phyloP scores from a whole-genome alignment of 176 grass and related monocot species.

The Lolium perenne region DNA sequence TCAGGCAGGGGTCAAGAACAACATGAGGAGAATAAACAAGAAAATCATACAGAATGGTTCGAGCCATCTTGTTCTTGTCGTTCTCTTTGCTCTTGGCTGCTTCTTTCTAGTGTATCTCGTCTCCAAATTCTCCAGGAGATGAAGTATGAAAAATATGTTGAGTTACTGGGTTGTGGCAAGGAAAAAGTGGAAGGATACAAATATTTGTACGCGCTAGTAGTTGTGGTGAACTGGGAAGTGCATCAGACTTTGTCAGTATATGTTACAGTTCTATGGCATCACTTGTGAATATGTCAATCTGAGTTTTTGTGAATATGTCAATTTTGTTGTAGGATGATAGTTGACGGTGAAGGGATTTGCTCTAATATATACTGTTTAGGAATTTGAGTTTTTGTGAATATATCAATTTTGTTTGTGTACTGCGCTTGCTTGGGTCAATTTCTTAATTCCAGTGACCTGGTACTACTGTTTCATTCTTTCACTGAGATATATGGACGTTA shows the following conservation, averaged over 20 bases:
- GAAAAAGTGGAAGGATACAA: neutral
- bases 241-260: neutral
- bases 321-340: neutral
- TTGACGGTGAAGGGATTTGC: neutral
- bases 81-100: constrained; percentile 75
- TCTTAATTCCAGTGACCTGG: neutral
- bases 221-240: neutral
- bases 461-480: neutral
- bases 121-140: constrained; percentile 72
- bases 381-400: neutral
- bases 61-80: constrained; percentile 77
- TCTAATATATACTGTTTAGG: neutral
- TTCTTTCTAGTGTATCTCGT: constrained; percentile 79
- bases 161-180: neutral
- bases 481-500: neutral
- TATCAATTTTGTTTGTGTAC: neutral
- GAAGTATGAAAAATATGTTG: constrained; percentile 28
- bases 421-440: neutral
- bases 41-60: constrained; percentile 86
- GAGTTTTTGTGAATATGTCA: too few species aligned
- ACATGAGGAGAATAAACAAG: constrained; percentile 91
- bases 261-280: neutral
- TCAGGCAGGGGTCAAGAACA: constrained; percentile 84
- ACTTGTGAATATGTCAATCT: too few species aligned
- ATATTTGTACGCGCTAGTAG: neutral